A percentile compares a stretch with the other conserved stretches of the same genome.
These are phyloP conservation scores for Eucalyptus globulus DNA, from an alignment of 345 rosid genomes.

Conservation along the genomic window DNA sequence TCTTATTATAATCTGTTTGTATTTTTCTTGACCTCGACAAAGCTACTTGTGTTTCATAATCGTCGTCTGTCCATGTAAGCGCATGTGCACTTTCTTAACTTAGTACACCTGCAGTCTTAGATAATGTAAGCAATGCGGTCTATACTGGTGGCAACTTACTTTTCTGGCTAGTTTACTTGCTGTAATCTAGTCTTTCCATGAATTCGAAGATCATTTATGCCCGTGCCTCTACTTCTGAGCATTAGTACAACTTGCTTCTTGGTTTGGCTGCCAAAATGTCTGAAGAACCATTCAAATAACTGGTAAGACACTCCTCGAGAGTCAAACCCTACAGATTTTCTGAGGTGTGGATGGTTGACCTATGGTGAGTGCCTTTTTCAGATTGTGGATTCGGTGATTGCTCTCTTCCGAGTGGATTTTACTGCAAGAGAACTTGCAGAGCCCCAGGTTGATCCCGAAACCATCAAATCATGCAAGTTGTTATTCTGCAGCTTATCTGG, in stretches of 20 bases:
- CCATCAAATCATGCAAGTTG: not conserved
- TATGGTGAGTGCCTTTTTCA: slow-evolving; percentile 7
- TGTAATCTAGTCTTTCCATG: not conserved
- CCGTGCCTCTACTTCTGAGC: slow-evolving; percentile 83
- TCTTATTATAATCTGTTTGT: slow-evolving; percentile 7
- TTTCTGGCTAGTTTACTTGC: not conserved
- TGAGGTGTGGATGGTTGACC: not conserved
- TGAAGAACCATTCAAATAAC: slow-evolving; percentile 64
- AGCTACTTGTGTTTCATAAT: not conserved
- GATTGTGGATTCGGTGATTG: slow-evolving; percentile 85
- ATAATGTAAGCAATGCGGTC: slow-evolving; percentile 40
- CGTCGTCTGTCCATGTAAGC: not conserved
- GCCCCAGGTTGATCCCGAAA: slow-evolving; percentile 40
- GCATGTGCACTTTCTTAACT: slow-evolving; percentile 17
- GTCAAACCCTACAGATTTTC: not conserved
- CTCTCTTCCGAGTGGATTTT: slow-evolving; percentile 83
- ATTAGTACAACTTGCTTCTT: slow-evolving; percentile 81
- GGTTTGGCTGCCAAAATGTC: slow-evolving; percentile 59
- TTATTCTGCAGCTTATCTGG: not conserved
- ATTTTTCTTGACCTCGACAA: not conserved
- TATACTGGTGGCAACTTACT: not conserved
- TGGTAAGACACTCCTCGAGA: slow-evolving; percentile 20
- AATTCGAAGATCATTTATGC: slow-evolving; percentile 73
- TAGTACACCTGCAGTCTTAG: slow-evolving; percentile 47
- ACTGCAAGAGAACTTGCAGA: slow-evolving; percentile 92